Base-by-base conservation (phyloP, 1,284 basidiomycete genomes). In the Sphagnurus paluster region DNA sequence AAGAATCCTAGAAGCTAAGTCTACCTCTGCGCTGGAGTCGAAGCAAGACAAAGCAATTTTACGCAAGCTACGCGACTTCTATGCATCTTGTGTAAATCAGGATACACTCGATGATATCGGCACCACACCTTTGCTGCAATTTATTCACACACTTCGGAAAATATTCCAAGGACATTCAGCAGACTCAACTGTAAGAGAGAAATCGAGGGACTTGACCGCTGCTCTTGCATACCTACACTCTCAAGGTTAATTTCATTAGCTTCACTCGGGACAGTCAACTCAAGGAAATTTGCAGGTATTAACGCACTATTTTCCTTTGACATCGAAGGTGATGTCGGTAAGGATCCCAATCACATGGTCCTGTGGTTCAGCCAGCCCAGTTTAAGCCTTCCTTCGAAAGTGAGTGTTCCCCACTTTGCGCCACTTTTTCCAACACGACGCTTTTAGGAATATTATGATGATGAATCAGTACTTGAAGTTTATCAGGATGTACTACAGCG, bases 311-410 rank as follows among this genome's bases (percentile, higher is more conserved):
- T 98, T 61, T 72, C 79, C 10, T 84, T 91, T 54, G 75, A 70
- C 21, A 78, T 96, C 49, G 93, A 97, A 47, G 95, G 96, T 32
- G 93, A 98, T 58, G 83, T 87, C 25, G 92, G 89, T 19, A 75
- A 82, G n/a, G 91, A 98, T 61, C 93, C 96, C 0, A 89, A 94
- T 56, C 68, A 78, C 36, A 93, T 96, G 80, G 80, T 83, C 0
- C 75, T 95, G 13, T 93, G 87, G 85, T 83, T 98, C 60, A 84
- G 79, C 54, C 95, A 98, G 61, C 80, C 88, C 5, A 77, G 72
- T 8, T 75, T 98, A 5, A 92, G 93, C 24, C 81, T 98, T 10
- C 95, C 95, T 1, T 84, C 93, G 33, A 93, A 95, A 76, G 88
- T 87, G 44, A 16, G 51, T 53, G 3, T 21, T 24, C 39, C 34